Base-by-base conservation (phyloP, 2,329 filamentous ascomycete species). In the Cytospora chrysosperma region DNA sequence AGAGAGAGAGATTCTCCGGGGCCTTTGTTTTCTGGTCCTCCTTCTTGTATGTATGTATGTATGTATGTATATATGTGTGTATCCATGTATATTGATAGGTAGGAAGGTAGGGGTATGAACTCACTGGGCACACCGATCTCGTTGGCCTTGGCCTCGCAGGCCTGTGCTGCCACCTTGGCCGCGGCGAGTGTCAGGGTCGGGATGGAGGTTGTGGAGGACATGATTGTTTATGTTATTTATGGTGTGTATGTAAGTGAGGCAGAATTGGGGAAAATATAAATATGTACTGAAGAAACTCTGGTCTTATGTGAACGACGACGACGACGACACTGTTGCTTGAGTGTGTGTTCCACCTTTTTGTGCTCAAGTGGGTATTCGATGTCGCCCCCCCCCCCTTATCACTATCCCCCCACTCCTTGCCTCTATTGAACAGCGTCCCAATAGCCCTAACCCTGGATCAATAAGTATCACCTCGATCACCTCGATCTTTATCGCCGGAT, bases 141-240 rank as follows among this genome's bases (percentile, higher is more conserved):
- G 34, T 56, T 57, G 10, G 61, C 61, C 9, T 63, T 63, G 2
- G 61, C 50, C 37, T 63, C 61, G n/a, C 34, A 27, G 21, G 61
- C 61, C 9, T 24, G 32, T 26, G 61, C 34, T 53, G 61, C 61
- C 30, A 24, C 50, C 28, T 59, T 52, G 2, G 61, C 61, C n/a
- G 61, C 61, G 17, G 47, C 43, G 49, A 63, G 51, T 27, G 61
- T 63, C 1, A 63, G 56, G 56, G 61, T 62, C 3, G 27, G 54
- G 34, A 28, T 59, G 56, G 53, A 40, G 19, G 59, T 53, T 58
- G 32, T 62, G 40, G 51, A 50, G 0, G 59, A 51, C 59, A 61
- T 61, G 24, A 10, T 52, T 9, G 50, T 30, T 43, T 43, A 8
- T 52, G 8, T 37, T 50, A 19, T 56, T n/a, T 56, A n/a, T 47